phyloP scores from a whole-genome alignment of 768 basidiomycete species.

The Tricholomella constricta region DNA sequence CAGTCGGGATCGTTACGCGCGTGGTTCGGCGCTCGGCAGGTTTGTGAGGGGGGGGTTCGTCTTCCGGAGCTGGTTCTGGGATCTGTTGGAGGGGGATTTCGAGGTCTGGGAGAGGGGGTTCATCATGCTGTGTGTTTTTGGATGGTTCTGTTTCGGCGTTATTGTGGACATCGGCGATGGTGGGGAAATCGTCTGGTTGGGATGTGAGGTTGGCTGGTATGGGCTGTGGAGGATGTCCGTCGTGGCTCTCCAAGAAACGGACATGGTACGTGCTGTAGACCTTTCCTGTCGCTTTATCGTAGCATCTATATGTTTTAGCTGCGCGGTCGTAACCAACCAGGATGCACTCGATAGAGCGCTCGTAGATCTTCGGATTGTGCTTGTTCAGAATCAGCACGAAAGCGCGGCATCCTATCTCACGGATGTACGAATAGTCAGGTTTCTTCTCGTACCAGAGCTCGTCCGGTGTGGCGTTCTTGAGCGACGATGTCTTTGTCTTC shows the following conservation, averaged over 20 bases:
- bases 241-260: slow-evolving; percentile 24
- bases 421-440: slow-evolving; percentile 30
- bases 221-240: neutral
- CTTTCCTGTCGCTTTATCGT: slow-evolving; percentile 18
- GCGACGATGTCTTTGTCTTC: neutral
- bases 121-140: too few relatives aligned
- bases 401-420: slow-evolving; percentile 34
- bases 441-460: slow-evolving; percentile 17
- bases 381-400: slow-evolving; percentile 35
- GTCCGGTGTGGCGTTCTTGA: slow-evolving; percentile 17
- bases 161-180: neutral
- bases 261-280: slow-evolving; percentile 24
- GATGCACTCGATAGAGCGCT: slow-evolving; percentile 30
- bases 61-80: too few relatives aligned
- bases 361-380: slow-evolving; percentile 25
- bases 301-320: slow-evolving; percentile 35
- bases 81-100: too few relatives aligned
- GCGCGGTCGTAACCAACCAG: slow-evolving; percentile 37
- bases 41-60: too few relatives aligned
- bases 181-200: neutral
- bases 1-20: too few relatives aligned
- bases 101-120: too few relatives aligned
- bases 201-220: neutral
- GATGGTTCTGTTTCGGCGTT: too few relatives aligned
- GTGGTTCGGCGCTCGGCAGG: too few relatives aligned